phyloP scores from a whole-genome alignment of 1,284 basidiomycete species.

The Vanrija sp. region DNA sequence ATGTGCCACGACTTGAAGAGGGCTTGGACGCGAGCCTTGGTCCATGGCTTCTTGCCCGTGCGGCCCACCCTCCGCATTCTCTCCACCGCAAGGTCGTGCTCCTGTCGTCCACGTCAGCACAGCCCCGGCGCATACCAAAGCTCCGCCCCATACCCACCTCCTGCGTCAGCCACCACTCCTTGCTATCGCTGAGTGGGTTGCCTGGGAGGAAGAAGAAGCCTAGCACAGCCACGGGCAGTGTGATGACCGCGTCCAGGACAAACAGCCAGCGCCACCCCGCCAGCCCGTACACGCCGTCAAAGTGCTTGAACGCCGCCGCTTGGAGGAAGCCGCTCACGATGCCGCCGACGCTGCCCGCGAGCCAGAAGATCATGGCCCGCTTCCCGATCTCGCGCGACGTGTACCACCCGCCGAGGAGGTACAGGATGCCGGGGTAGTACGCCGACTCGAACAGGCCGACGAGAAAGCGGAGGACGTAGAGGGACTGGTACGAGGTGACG shows the following conservation, averaged over 20 bases:
- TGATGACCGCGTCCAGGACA: constrained; percentile 35
- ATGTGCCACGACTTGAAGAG: constrained; percentile 36
- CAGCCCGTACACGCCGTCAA: constrained; percentile 33
- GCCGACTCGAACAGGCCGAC: constrained; percentile 35
- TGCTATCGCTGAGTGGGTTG: constrained; percentile 27
- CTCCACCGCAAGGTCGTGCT: constrained; percentile 25
- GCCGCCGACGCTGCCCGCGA: constrained; percentile 32
- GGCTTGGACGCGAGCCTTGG: constrained; percentile 14
- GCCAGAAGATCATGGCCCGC: constrained; percentile 39
- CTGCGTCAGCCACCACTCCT: constrained; percentile 25
- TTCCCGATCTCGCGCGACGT: constrained; percentile 39
- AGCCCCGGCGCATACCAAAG: not conserved
- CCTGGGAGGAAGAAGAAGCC: constrained; percentile 38
- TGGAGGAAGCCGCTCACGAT: constrained; percentile 43
- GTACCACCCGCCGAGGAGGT: constrained; percentile 40
- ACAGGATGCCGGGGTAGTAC: constrained; percentile 37
- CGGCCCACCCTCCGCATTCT: constrained; percentile 23
- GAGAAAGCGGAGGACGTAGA: constrained; percentile 34
- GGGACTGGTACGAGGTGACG: constrained; percentile 21
- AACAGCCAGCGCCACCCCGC: constrained; percentile 32
- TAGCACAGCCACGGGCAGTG: constrained; percentile 36
- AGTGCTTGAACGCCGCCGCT: constrained; percentile 36
- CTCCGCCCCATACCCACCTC: not conserved
- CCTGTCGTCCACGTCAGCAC: not conserved
- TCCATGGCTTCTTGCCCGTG: constrained; percentile 23